Evolutionary conservation across 805 yeast genomes (phyloP).

Genomic region (Sugiyamaella boreocaroliniensis): DNA sequence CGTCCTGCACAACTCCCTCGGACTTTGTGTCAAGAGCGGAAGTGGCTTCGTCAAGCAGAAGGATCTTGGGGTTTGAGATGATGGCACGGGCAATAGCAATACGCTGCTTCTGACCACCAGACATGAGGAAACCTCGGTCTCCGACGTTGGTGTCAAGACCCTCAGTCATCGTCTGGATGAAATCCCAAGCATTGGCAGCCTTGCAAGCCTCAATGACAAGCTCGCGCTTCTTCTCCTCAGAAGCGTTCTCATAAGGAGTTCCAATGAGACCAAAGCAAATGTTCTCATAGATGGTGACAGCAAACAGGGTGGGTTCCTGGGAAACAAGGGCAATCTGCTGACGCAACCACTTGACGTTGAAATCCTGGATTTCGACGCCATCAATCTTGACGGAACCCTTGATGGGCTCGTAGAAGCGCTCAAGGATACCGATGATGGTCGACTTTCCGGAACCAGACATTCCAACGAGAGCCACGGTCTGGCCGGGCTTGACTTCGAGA

Average conservation of each 20-base stretch:
- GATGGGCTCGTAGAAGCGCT: constrained; percentile 78
- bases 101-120: constrained; percentile 71
- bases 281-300: constrained; percentile 80
- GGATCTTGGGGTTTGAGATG: constrained; percentile 52
- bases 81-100: constrained; percentile 66
- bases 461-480: constrained; percentile 89
- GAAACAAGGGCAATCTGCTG: constrained; percentile 81
- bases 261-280: constrained; percentile 78
- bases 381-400: constrained; percentile 72
- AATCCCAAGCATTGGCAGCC: constrained; percentile 34
- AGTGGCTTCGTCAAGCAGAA: constrained; percentile 61
- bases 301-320: constrained; percentile 89
- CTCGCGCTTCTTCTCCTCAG: constrained; percentile 33
- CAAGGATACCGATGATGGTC: constrained; percentile 73
- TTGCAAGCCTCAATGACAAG: constrained; percentile 32
- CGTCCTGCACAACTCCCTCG: constrained; percentile 36
- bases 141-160: constrained; percentile 69
- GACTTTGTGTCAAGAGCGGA: constrained; percentile 48
- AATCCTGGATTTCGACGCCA: constrained; percentile 70
- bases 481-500: constrained; percentile 77
- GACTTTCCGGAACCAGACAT: constrained; percentile 95
- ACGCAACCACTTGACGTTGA: constrained; percentile 70
- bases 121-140: constrained; percentile 48
- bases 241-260: constrained; percentile 50
- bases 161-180: constrained; percentile 58